Evolutionary conservation across 176 grass and related monocot species (phyloP), one percentile per base, ranked within the genome.

Genomic region (Thinopyrum elongatum): DNA sequence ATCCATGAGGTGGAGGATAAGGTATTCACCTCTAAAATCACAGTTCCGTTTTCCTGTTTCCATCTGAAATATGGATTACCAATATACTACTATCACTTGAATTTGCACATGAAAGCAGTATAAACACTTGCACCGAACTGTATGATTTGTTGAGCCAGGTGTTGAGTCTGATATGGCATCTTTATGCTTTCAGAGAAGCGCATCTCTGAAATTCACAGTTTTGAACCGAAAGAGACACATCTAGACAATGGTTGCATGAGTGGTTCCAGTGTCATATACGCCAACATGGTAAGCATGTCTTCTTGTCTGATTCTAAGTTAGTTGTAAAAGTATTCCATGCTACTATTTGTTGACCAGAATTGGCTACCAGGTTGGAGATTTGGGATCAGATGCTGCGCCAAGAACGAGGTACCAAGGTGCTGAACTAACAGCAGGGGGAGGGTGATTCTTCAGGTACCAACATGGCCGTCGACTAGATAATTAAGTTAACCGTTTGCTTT

Each of bases 211-310:
- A n/a, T n/a, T n/a, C n/a, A n/a, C n/a, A n/a, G n/a, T n/a, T n/a
- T n/a, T n/a, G n/a, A n/a, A n/a, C n/a, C n/a, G n/a, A n/a, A n/a
- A n/a, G n/a, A n/a, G n/a, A n/a, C n/a, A n/a, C n/a, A n/a, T 33
- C 33, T 98, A 92, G 93, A 98, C 91, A 64, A 98, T 98, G 95
- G 91, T 98, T 33, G 95, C 95, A n/a, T 91, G 95, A 80, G 95
- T 46, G 95, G 95, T 87, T 93, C 95, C 31, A 98, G 95, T 83
- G 95, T 98, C 86, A 98, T 98, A 86, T 98, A 98, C 21, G 93
- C 91, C 72, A 92, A 98, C 76, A 98, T 92, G 6, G 95, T 98
- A 91, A 82, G 89, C 77, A 71, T 13, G 26, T 6, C 0, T 35
- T 35, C 4, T 35, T 35, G 4, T 35, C 41, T 83, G 39, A 36